Evolutionary conservation across 78 protist genomes (phyloP).

Genomic region (Thecamonas trahens): DNA sequence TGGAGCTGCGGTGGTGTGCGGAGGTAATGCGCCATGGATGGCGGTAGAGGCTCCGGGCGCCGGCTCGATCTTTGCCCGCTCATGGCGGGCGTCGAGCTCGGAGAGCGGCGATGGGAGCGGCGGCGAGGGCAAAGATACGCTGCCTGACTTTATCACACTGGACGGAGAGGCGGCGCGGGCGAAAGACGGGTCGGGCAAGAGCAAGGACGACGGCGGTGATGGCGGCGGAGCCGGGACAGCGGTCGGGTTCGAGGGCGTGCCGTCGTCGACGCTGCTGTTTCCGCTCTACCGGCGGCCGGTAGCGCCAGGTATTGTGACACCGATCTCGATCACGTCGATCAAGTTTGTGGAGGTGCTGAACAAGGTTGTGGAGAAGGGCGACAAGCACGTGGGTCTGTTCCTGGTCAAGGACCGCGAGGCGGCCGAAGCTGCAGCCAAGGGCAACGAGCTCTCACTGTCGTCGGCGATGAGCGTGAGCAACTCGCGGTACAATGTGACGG

Average conservation of each 20-base stretch:
- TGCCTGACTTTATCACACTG: too few species aligned
- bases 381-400: slow-evolving; percentile 4
- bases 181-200: not conserved
- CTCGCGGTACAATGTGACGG: too few species aligned
- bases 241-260: not conserved
- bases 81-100: too few species aligned
- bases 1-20: too few species aligned
- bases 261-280: not conserved
- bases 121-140: too few species aligned
- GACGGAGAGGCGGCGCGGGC: too few species aligned
- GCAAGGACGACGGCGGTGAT: slow-evolving; percentile 1
- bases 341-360: not conserved
- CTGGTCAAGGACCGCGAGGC: not conserved
- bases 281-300: slow-evolving; percentile 19
- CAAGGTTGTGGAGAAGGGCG: too few species aligned
- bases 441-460: not conserved
- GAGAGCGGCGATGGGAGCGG: too few species aligned
- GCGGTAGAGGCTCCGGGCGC: too few species aligned
- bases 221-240: not conserved
- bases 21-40: too few species aligned
- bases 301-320: slow-evolving; percentile 19
- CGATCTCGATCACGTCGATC: slow-evolving; percentile 7
- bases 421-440: not conserved
- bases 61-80: too few species aligned
- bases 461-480: too few species aligned